Evolutionary conservation across 2,329 filamentous ascomycete species (phyloP).

Genomic region (Talaromyces sp.): DNA sequence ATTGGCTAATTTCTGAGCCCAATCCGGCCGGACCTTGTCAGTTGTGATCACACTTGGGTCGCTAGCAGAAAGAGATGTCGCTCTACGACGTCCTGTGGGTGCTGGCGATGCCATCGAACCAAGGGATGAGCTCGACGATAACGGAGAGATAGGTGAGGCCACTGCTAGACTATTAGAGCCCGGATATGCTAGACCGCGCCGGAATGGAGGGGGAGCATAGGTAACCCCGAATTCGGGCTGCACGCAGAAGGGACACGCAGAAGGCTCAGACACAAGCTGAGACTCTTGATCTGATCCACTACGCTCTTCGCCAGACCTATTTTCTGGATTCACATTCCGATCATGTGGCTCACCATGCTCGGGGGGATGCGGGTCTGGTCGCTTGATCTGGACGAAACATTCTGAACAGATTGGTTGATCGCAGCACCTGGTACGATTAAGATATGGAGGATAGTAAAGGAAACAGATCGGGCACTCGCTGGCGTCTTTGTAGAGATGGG

Average conservation of each 20-base stretch:
- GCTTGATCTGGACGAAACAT: slow-evolving; percentile 98
- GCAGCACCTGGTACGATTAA: slow-evolving; percentile 92
- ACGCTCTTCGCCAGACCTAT: background rate
- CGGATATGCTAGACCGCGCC: slow-evolving; percentile 71
- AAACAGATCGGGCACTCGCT: slow-evolving; percentile 95
- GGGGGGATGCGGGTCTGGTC: slow-evolving; percentile 82
- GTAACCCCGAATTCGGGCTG: slow-evolving; percentile 95
- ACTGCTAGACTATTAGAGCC: slow-evolving; percentile 40
- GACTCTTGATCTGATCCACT: slow-evolving; percentile 38
- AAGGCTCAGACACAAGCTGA: slow-evolving; percentile 81
- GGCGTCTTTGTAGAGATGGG: slow-evolving; percentile 87
- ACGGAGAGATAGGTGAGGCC: slow-evolving; percentile 60
- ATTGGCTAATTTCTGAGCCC: slow-evolving; percentile 81
- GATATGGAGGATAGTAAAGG: slow-evolving; percentile 86
- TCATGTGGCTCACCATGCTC: slow-evolving; percentile 58
- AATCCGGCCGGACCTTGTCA: slow-evolving; percentile 87
- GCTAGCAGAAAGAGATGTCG: slow-evolving; percentile 70
- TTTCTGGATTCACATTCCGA: slow-evolving; percentile 28
- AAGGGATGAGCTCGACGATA: slow-evolving; percentile 81
- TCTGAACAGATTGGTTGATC: slow-evolving; percentile 96
- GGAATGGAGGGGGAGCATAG: slow-evolving; percentile 83
- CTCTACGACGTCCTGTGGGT: slow-evolving; percentile 48
- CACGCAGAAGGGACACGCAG: slow-evolving; percentile 90
- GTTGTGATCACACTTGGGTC: slow-evolving; percentile 86
- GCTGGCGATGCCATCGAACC: slow-evolving; percentile 37